Percentiles rank a stretch among this genome's conserved stretches.
Evolutionary conservation across 2,329 filamentous ascomycete genomes (phyloP).

Genomic region (Nigrograna mackinnonii): DNA sequence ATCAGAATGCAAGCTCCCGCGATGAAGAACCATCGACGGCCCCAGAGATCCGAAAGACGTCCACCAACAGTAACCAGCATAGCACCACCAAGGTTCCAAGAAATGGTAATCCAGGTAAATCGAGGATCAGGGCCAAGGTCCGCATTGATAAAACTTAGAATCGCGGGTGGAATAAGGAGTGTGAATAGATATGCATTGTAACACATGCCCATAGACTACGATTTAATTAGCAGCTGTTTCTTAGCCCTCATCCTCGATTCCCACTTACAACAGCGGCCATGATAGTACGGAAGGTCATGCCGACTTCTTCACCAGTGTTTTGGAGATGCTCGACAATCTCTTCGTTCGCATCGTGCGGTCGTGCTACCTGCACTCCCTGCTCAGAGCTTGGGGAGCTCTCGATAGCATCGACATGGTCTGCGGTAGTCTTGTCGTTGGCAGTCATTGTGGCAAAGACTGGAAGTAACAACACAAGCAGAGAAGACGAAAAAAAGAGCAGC

Average conservation of each 20-base stretch:
- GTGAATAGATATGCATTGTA: slow-evolving; percentile 39
- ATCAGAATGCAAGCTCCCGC: slow-evolving; percentile 38
- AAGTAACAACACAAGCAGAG: not conserved
- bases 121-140: slow-evolving; percentile 34
- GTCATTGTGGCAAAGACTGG: slow-evolving; percentile 5
- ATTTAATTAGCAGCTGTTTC: not conserved
- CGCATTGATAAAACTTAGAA: slow-evolving; percentile 35
- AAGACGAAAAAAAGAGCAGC: not conserved
- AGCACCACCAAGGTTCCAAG: slow-evolving; percentile 35
- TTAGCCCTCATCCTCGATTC: not conserved
- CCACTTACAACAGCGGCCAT: slow-evolving; percentile 24
- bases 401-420: slow-evolving; percentile 21
- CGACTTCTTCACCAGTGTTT: slow-evolving; percentile 32
- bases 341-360: slow-evolving; percentile 23
- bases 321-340: slow-evolving; percentile 31
- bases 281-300: slow-evolving; percentile 27
- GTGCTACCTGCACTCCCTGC: slow-evolving; percentile 7
- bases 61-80: slow-evolving; percentile 36
- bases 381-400: slow-evolving; percentile 14
- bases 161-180: slow-evolving; percentile 33
- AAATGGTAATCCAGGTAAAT: slow-evolving; percentile 38
- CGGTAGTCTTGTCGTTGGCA: slow-evolving; percentile 13
- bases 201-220: slow-evolving; percentile 29
- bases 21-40: slow-evolving; percentile 36
- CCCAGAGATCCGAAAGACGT: slow-evolving; percentile 46